Conservation (phyloP, 2,329 filamentous ascomycete species). For the Venturiaceae sp. region DNA sequence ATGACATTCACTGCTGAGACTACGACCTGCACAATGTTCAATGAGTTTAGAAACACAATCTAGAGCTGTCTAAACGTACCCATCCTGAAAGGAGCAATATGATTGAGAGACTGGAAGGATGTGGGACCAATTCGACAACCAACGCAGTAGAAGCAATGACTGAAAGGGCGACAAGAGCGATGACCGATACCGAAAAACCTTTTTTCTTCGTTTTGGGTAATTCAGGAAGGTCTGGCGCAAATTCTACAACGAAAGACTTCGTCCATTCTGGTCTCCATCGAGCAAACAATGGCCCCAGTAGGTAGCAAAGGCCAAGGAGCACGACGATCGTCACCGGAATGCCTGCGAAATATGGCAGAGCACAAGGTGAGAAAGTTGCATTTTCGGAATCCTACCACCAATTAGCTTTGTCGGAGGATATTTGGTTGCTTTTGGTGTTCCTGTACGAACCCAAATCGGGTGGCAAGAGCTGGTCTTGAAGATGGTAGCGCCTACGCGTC, state of each 20-base stretch:
- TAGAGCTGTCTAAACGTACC: not conserved
- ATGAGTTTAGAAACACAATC: not conserved
- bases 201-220: conserved; percentile 17
- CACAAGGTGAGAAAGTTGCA: conserved; percentile 25
- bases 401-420: not conserved
- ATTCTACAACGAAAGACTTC: conserved; percentile 40
- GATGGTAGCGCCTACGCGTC: not conserved
- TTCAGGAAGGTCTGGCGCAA: conserved; percentile 13
- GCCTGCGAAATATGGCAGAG: conserved; percentile 22
- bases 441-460: not conserved
- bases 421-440: not conserved
- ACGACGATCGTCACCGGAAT: conserved; percentile 19
- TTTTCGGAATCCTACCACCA: conserved; percentile 23
- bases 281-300: conserved; percentile 17
- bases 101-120: conserved; percentile 11
- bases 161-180: conserved; percentile 17
- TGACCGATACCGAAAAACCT: conserved; percentile 20
- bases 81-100: not conserved
- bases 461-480: not conserved
- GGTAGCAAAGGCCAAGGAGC: conserved; percentile 18
- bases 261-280: conserved; percentile 37
- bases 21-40: conserved; percentile 20
- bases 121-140: conserved; percentile 18
- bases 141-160: conserved; percentile 17
- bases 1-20: conserved; percentile 24